Conservation (phyloP, 1,139 yeast genomes). For the Suhomyces choctaworum region DNA sequence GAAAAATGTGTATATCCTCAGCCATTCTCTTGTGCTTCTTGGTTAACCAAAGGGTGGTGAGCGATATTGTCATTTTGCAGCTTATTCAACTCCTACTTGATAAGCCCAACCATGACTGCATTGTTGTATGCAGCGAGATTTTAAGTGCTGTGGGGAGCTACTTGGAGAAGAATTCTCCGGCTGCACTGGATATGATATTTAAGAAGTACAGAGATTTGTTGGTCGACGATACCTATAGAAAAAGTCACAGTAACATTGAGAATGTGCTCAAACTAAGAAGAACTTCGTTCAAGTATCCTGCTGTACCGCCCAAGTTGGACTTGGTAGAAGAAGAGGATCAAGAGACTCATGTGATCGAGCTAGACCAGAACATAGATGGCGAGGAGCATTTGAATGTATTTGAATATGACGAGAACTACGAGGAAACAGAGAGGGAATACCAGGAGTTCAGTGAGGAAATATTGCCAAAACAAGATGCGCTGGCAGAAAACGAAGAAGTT, state of each 20-base stretch:
- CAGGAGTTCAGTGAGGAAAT: conserved; percentile 23
- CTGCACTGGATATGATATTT: conserved; percentile 49
- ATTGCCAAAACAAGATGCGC: conserved; percentile 19
- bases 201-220: conserved; percentile 62
- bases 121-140: conserved; percentile 28
- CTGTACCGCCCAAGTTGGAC: conserved; percentile 49
- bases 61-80: conserved; percentile 65
- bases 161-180: conserved; percentile 23
- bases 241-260: conserved; percentile 9
- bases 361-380: conserved; percentile 52
- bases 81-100: conserved; percentile 58
- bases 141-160: conserved; percentile 27
- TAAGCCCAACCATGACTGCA: conserved; percentile 49
- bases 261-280: conserved; percentile 50
- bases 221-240: conserved; percentile 27
- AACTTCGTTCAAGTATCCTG: conserved; percentile 43
- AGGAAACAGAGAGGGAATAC: conserved; percentile 47
- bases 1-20: conserved; percentile 41
- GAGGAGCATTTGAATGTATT: conserved; percentile 54
- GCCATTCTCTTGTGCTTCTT: conserved; percentile 60
- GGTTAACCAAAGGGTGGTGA: conserved; percentile 63
- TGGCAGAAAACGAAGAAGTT: conserved; percentile 9
- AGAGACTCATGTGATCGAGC: conserved; percentile 56
- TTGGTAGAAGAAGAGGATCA: conserved; percentile 67
- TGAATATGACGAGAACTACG: conserved; percentile 52